Evolutionary conservation across 2,329 filamentous ascomycete genomes (phyloP).

Genomic region (Trichoderma cornu-damae): DNA sequence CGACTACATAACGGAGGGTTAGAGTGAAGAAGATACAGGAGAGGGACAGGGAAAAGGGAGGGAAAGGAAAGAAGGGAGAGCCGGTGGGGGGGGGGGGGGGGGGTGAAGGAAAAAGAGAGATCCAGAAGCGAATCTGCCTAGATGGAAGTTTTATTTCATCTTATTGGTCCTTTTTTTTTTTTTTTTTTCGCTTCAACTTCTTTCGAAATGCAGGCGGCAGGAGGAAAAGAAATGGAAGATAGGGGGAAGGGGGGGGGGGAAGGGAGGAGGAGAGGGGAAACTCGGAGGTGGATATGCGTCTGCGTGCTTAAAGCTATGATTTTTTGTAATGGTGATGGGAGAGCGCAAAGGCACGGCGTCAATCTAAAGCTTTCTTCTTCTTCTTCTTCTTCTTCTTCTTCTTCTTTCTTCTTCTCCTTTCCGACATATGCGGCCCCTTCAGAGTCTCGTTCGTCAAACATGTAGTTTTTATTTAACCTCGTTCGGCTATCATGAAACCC

Average conservation of each 20-base stretch:
- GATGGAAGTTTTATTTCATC: conserved; percentile 8
- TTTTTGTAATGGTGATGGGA: conserved; percentile 16
- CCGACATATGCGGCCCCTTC: background rate
- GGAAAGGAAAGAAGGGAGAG: background rate
- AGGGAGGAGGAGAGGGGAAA: background rate
- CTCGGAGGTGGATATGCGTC: background rate
- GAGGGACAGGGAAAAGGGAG: background rate
- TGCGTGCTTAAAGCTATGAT: conserved; percentile 16
- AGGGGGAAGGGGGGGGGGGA: background rate
- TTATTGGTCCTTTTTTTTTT: conserved; percentile 2
- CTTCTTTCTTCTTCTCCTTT: background rate
- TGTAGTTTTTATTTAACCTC: conserved; percentile 4
- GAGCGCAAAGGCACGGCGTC: conserved; percentile 10
- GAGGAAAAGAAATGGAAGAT: background rate
- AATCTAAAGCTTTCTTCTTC: background rate
- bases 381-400: background rate
- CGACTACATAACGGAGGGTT: background rate
- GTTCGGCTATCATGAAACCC: background rate
- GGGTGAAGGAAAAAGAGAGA: background rate
- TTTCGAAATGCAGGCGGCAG: background rate
- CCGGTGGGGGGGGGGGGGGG: background rate
- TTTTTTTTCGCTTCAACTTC: background rate
- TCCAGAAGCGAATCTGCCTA: conserved; percentile 12
- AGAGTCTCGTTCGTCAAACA: background rate
- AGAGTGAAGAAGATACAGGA: background rate